These are phyloP conservation scores for Coniochaeta sp. DNA, from an alignment of 2,329 filamentous ascomycete species.

Conservation along the genomic window DNA sequence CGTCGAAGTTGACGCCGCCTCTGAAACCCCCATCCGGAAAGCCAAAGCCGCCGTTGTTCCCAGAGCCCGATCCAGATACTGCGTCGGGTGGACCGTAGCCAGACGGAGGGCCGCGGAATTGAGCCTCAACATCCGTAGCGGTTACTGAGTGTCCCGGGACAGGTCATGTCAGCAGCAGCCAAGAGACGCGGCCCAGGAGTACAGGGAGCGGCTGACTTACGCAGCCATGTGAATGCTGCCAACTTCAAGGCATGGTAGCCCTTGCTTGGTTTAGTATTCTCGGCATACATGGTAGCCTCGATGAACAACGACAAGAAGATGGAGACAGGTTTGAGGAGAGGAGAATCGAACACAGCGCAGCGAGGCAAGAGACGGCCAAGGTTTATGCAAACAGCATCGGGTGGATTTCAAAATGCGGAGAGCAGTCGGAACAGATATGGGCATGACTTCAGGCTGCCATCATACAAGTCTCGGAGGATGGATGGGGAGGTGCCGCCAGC, in stretches of 20 bases:
- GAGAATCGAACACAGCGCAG: neutral
- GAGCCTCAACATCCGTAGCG: neutral
- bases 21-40: conserved; percentile 5
- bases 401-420: neutral
- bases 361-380: neutral
- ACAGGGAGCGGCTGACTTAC: neutral
- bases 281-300: neutral
- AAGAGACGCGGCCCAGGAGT: neutral
- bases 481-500: neutral
- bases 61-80: neutral
- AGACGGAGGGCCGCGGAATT: neutral
- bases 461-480: neutral
- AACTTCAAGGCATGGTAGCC: neutral
- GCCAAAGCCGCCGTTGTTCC: neutral
- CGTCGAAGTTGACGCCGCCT: conserved; percentile 17
- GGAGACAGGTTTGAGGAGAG: neutral
- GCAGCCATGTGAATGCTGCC: neutral
- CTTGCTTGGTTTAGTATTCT: neutral
- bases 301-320: neutral
- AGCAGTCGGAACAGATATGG: neutral
- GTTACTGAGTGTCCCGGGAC: neutral
- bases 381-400: neutral
- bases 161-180: neutral
- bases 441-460: neutral
- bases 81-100: neutral